Base-by-base conservation (phyloP, 2,329 filamentous ascomycete genomes). In the Septoria petroselini region DNA sequence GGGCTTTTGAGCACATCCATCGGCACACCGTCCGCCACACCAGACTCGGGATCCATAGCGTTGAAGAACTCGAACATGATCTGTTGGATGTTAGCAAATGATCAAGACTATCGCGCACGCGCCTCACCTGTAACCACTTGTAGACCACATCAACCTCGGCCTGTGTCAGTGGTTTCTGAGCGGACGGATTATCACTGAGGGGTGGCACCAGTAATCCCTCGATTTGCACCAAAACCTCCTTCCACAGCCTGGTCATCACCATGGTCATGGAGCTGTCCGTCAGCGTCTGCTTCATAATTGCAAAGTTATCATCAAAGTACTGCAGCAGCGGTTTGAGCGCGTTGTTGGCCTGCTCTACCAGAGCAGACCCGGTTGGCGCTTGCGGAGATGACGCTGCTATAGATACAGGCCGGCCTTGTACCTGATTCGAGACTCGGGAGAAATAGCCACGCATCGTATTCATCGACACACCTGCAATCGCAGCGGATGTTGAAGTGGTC, bases 241-340 rank as follows among this genome's bases (percentile, higher is more conserved):
- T 98, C 93, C 93, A 98, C 4, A 98, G 73, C 37, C 93, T 83
- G 17, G 90, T 94, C 93, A 98, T 98, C 62, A 98, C 93, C 67
- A 93, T 91, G 61, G 91, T 83, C 91, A 98, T 96, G n/a, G 93
- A 94, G 50, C 89, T 85, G 50, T 90, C 86, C 1, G 93, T 97
- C 49, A 98, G 76, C 0, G 91, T 96, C 69, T 93, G 84, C 72
- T 97, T 96, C 91, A 98, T 95, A 61, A 97, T 95, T 52, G 90
- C 89, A 70, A 98, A 98, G 65, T 98, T 98, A 67, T 96, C 91
- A 67, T 98, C 88, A 66, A 98, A 98, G 69, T 98, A 98, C 46
- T 83, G 81, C 66, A 96, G 93, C 1, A 98, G 78, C 3, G 90
- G 86, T 60, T 86, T 84, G 9, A 98, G 74, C 0, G 89, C 89